Conservation (phyloP, 495 filamentous ascomycete genomes). For the Entonaema liquescens region DNA sequence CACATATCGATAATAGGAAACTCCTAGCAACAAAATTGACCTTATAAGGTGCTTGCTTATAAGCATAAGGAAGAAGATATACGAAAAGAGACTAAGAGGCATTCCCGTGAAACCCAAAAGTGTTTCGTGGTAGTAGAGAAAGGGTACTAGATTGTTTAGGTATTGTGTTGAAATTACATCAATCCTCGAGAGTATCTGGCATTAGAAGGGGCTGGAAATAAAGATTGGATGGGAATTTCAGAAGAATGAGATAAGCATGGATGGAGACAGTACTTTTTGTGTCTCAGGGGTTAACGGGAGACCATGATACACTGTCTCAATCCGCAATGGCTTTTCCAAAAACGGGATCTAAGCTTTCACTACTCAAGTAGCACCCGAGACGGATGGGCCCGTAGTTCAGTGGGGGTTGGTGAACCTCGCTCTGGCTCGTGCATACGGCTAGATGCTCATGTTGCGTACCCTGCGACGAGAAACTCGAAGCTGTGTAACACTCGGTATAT, state of each 20-base stretch:
- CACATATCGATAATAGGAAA: too few relatives aligned
- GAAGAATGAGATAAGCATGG: neutral
- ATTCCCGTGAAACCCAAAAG: too few relatives aligned
- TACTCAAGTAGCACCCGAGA: neutral
- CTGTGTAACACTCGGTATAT: neutral
- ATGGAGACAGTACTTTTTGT: neutral
- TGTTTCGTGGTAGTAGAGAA: too few relatives aligned
- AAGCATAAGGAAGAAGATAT: too few relatives aligned
- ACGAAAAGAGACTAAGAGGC: too few relatives aligned
- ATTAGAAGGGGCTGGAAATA: too few relatives aligned
- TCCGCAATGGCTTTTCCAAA: neutral
- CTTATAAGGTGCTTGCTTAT: too few relatives aligned
- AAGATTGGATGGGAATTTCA: neutral
- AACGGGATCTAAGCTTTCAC: neutral
- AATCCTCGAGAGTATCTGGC: neutral
- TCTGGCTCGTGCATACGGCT: neutral
- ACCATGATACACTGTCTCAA: neutral
- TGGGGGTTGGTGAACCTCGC: neutral
- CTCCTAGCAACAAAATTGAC: too few relatives aligned
- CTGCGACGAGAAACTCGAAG: neutral
- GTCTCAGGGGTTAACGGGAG: neutral
- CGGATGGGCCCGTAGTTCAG: neutral
- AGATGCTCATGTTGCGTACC: neutral
- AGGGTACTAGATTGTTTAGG: too few relatives aligned
- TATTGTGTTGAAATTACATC: too few relatives aligned